Conservation (phyloP, 2,329 filamentous ascomycete genomes). For the Epichloe elymi region DNA sequence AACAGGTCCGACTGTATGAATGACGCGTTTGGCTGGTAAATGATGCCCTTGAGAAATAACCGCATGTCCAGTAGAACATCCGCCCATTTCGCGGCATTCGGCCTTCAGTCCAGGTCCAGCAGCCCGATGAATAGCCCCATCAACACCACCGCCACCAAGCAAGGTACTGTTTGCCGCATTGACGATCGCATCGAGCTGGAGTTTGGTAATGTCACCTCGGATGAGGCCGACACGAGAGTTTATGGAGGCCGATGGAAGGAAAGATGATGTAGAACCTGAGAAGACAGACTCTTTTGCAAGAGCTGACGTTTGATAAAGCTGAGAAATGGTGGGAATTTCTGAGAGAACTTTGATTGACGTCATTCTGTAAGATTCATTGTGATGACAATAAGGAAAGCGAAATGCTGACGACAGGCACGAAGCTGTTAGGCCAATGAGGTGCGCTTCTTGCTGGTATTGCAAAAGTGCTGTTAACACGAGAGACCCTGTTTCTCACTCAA, state of each 20-base stretch:
- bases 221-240: constrained; percentile 62
- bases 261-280: constrained; percentile 8
- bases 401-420: neutral
- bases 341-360: constrained; percentile 23
- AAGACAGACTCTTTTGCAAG: constrained; percentile 21
- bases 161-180: constrained; percentile 79
- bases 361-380: neutral
- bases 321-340: constrained; percentile 48
- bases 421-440: neutral
- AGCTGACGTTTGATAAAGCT: constrained; percentile 42
- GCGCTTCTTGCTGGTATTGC: neutral
- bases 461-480: neutral
- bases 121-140: constrained; percentile 73
- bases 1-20: constrained; percentile 82
- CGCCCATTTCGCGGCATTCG: constrained; percentile 59
- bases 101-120: constrained; percentile 55
- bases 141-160: constrained; percentile 80
- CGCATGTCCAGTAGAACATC: constrained; percentile 64
- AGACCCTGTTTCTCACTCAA: neutral
- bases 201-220: constrained; percentile 67
- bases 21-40: constrained; percentile 65
- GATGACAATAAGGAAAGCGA: neutral
- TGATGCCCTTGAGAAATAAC: constrained; percentile 72
- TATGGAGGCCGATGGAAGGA: constrained; percentile 34
- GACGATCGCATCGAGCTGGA: constrained; percentile 72